A percentile compares a stretch with the other conserved stretches of the same genome.
These are phyloP conservation scores for Byssothecium circinans DNA, from an alignment of 2,329 filamentous ascomycete species.

Conservation along the genomic window DNA sequence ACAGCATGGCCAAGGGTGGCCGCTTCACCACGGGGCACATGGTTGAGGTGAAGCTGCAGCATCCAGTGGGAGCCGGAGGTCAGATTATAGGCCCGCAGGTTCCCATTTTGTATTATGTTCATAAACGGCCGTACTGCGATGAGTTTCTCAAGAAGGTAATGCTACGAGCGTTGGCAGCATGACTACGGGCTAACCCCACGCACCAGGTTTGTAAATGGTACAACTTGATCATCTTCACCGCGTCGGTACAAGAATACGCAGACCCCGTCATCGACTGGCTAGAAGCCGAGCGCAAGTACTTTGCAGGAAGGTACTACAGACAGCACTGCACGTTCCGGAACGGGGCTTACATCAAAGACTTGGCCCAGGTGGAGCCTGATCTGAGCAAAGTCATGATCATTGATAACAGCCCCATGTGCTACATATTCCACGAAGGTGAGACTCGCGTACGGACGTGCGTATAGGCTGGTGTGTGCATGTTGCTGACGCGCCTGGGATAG, in stretches of 20 bases:
- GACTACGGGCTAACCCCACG: slow-evolving; percentile 22
- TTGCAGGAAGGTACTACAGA: slow-evolving; percentile 88
- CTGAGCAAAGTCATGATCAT: slow-evolving; percentile 98
- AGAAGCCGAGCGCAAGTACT: slow-evolving; percentile 95
- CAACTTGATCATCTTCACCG: slow-evolving; percentile 94
- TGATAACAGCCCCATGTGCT: slow-evolving; percentile 95
- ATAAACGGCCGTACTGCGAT: slow-evolving; percentile 95
- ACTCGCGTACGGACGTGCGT: slow-evolving; percentile 14
- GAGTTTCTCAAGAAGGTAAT: slow-evolving; percentile 85
- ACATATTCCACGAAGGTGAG: slow-evolving; percentile 95
- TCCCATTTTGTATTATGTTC: slow-evolving; percentile 97
- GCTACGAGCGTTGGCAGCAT: slow-evolving; percentile 7
- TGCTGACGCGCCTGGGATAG: slow-evolving; percentile 51
- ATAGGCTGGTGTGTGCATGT: slow-evolving; percentile 12
- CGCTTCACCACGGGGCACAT: slow-evolving; percentile 97
- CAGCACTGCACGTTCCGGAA: slow-evolving; percentile 97
- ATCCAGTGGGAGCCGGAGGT: slow-evolving; percentile 67
- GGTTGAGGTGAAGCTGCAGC: slow-evolving; percentile 92
- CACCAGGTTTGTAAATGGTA: slow-evolving; percentile 90
- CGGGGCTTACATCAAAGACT: slow-evolving; percentile 96
- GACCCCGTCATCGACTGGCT: slow-evolving; percentile 99
- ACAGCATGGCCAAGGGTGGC: slow-evolving; percentile 95
- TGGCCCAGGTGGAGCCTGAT: slow-evolving; percentile 94
- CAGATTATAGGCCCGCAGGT: slow-evolving; percentile 80
- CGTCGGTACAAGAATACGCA: slow-evolving; percentile 96